A percentile compares a stretch with the other conserved stretches of the same genome.
Evolutionary conservation across 495 filamentous ascomycete species (phyloP).

Genomic region (Penicillium coffeae): DNA sequence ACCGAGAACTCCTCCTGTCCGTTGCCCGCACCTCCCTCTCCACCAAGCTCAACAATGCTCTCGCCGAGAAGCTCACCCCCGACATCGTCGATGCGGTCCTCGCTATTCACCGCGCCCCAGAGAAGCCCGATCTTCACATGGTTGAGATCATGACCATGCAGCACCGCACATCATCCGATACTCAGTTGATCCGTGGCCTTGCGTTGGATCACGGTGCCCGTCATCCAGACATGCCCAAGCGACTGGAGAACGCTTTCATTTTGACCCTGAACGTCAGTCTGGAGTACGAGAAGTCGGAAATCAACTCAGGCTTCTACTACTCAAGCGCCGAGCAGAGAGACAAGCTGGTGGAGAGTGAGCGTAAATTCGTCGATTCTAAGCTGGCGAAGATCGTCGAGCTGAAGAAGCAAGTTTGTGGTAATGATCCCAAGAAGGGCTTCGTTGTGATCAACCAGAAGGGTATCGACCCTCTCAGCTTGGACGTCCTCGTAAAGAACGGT

Average conservation of each 20-base stretch:
- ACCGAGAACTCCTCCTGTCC: conserved; percentile 88
- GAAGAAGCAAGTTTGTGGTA: conserved; percentile 96
- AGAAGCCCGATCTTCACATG: conserved; percentile 97
- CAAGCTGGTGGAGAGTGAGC: conserved; percentile 95
- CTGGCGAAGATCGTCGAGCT: conserved; percentile 95
- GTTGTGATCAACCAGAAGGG: conserved; percentile 99
- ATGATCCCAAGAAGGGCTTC: conserved; percentile 91
- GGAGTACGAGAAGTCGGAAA: conserved; percentile 98
- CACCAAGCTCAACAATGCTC: conserved; percentile 83
- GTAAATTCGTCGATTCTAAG: conserved; percentile 94
- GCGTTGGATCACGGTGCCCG: conserved; percentile 93
- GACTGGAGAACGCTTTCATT: conserved; percentile 92
- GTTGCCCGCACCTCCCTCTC: conserved; percentile 93
- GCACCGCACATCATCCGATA: conserved; percentile 92
- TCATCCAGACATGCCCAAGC: conserved; percentile 97
- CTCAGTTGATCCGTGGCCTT: conserved; percentile 88
- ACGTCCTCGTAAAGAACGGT: conserved; percentile 95
- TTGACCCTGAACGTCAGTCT: conserved; percentile 93
- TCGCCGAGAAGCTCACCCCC: conserved; percentile 88
- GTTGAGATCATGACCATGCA: conserved; percentile 99
- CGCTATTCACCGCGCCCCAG: conserved; percentile 82
- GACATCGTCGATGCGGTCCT: conserved; percentile 94
- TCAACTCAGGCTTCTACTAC: conserved; percentile 99
- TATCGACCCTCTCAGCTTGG: conserved; percentile 92
- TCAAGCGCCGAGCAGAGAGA: conserved; percentile 93